phyloP scores from a whole-genome alignment of 2,329 filamentous ascomycete species.

The Arthrobotrys sinensis region DNA sequence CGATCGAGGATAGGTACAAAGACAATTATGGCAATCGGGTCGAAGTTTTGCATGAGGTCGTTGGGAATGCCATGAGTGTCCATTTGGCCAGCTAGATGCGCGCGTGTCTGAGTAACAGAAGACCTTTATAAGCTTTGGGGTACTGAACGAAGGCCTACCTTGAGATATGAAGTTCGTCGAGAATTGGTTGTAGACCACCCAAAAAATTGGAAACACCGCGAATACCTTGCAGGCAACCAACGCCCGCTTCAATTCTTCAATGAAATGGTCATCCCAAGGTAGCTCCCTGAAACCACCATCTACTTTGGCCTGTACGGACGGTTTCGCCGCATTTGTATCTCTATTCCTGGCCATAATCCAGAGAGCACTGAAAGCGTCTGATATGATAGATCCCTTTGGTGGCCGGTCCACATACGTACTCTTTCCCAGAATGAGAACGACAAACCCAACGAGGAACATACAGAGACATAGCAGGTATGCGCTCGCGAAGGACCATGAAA shows the following conservation, averaged over 20 bases:
- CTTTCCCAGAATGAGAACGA: constrained; percentile 70
- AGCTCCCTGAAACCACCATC: constrained; percentile 68
- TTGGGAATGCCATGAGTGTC: constrained; percentile 73
- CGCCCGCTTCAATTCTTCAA: constrained; percentile 79
- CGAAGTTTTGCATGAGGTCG: constrained; percentile 75
- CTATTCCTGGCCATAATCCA: constrained; percentile 72
- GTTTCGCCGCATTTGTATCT: constrained; percentile 75
- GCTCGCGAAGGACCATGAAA: constrained; percentile 73
- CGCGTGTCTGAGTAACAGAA: constrained; percentile 66
- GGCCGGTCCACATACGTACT: constrained; percentile 72
- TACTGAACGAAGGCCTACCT: constrained; percentile 65
- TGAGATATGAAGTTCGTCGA: constrained; percentile 78
- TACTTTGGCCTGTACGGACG: constrained; percentile 74
- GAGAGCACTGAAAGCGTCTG: constrained; percentile 75
- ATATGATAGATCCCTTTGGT: constrained; percentile 76
- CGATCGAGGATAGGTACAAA: constrained; percentile 72
- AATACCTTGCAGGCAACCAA: constrained; percentile 81
- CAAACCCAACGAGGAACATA: constrained; percentile 76
- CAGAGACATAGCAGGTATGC: constrained; percentile 74
- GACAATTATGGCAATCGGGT: constrained; percentile 75
- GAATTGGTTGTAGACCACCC: constrained; percentile 79
- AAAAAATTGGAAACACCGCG: constrained; percentile 77
- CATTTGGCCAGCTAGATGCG: constrained; percentile 68
- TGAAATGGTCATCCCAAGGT: constrained; percentile 79
- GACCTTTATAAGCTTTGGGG: not conserved